Evolutionary conservation across 768 basidiomycete species (phyloP), one percentile per base, ranked within the genome.

Genomic region (Lentinula guzmanii): DNA sequence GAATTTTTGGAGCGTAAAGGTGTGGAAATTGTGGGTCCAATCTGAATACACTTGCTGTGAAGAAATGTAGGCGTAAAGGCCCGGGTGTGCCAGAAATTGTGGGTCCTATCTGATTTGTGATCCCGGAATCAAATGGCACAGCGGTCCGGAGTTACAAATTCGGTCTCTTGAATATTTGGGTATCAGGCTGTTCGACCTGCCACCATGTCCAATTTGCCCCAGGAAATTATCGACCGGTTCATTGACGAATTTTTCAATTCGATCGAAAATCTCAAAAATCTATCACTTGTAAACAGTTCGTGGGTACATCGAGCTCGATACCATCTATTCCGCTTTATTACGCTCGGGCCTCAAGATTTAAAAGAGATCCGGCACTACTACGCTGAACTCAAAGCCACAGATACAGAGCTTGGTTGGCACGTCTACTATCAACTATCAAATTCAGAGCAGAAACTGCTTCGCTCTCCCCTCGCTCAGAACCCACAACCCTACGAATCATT

Each of bases 221-320:
- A 59, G n/a, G 58, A 59, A n/a, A 31, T 59, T 45, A 59, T 59
- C 34, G 58, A 59, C 45, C 43, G 58, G 33, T 59, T 59, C 45
- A 28, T 59, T 15, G 58, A 59, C 28, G 58, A 59, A 21, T 13
- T 21, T 39, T 37, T 15, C 16, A 28, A 50, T 4, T 46, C 43
- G 2, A 21, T 11, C 4, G n/a, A 59, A 48, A 31, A 34, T 41
- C 48, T 59, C 33, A 59, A 59, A 24, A 50, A 31, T 15, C 1
- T 51, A 18, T 34, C 33, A 9, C 48, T 59, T 51, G 48, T 59
- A 5, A 31, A 33, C 18, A 48, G n/a, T 21, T n/a, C 33, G 3
- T 59, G 58, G 58, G 31, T 59, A n/a, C 28, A 21, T 15, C 43
- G 58, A 7, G 33, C 45, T 48, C 58, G 58, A 6, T 35, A 34